Evolutionary conservation across 148 eudicot genomes (phyloP).

Genomic region (Heliosperma pusillum): DNA sequence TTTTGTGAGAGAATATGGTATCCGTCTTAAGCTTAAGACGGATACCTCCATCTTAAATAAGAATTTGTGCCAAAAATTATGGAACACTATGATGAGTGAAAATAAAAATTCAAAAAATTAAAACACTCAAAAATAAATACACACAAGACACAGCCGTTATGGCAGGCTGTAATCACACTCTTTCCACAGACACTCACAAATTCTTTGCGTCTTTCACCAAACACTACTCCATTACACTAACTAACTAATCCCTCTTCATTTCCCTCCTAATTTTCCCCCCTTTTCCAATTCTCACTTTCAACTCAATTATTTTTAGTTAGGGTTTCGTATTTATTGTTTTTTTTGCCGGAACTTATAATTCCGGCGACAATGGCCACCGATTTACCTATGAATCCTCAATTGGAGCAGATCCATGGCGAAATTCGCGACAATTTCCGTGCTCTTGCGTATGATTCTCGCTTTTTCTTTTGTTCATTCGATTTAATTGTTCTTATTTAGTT

Average conservation of each 20-base stretch:
- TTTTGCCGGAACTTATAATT: slow-evolving; percentile 11
- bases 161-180: too few species aligned
- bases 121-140: too few species aligned
- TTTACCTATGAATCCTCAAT: slow-evolving; percentile 76
- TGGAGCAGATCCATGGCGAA: slow-evolving; percentile 99
- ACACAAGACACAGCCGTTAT: too few species aligned
- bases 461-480: neutral
- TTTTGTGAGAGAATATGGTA: too few species aligned
- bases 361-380: slow-evolving; percentile 50
- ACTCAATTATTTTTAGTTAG: neutral
- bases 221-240: neutral
- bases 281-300: neutral
- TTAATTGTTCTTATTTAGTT: too few species aligned
- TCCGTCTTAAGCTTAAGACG: too few species aligned
- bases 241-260: neutral
- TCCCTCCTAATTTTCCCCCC: neutral
- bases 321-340: neutral
- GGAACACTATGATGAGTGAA: too few species aligned
- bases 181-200: neutral
- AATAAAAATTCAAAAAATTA: too few species aligned
- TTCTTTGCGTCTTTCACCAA: neutral
- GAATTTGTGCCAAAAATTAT: too few species aligned
- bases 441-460: slow-evolving; percentile 57
- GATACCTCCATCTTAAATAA: too few species aligned
- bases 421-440: slow-evolving; percentile 90